Base-by-base conservation (phyloP, 1,139 yeast genomes). In the Debaryomycetaceae sp. region DNA sequence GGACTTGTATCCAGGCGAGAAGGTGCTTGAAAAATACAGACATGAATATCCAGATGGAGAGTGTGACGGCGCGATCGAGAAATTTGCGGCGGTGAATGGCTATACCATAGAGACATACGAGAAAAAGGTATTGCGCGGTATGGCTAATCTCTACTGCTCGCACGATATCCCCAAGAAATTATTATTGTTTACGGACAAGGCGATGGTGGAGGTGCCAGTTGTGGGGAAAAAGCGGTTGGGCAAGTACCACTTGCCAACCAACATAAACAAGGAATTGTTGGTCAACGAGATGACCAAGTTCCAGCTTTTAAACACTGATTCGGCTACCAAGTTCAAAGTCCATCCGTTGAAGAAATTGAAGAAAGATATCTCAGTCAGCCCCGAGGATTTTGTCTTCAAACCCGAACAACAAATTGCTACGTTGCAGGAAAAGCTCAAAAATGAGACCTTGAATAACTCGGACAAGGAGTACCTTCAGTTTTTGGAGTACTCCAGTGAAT, bases 21-120 rank as follows among this genome's bases (percentile, higher is more conserved):
- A 51, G 9, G 45, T 62, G 5, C 49, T 70, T 24, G 50, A 51
- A 11, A 42, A 45, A 6, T 59, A 54, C 40, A 54, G 68, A 33
- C 42, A 47, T 4, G 34, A 42, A 3, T 49, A 43, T 8, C 62
- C 68, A 5, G 56, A 54, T 5, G 69, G 68, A 9, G 34, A 45
- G 24, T 69, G 75, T 48, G 65, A 60, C 36, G 38, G 43, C 11
- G 39, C 42, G 6, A 42, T 66, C 23, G 49, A 49, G 11, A 49
- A 54, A 8, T 68, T 53, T 50, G 68, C 68, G 6, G 45, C 50
- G 34, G 72, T 69, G 24, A 64, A 64, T 47, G 68, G 72, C 34
- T 70, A 68, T 52, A 63, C 60, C 59, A 49, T 70, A 52, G 76
- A 70, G 52, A 54, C 68, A 23, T 65, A 66, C 49, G 45, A 58